Percentiles rank a stretch among this genome's conserved stretches.
These are phyloP conservation scores for Potentilla sterilis DNA, from an alignment of 306 rosid species.

Conservation along the genomic window DNA sequence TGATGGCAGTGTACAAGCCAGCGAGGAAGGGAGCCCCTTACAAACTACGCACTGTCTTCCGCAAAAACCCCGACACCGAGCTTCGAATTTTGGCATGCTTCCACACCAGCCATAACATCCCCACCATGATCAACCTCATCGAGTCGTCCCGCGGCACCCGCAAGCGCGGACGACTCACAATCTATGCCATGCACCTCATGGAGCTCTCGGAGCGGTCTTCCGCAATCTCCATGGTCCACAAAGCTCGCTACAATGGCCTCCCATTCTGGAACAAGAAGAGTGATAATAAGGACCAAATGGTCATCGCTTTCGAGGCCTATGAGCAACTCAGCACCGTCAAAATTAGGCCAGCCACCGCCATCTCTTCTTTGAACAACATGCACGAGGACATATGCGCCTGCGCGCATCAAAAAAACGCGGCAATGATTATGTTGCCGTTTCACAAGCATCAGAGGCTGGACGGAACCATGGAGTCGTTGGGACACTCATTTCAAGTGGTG, in stretches of 20 bases:
- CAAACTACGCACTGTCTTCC: constrained; percentile 50
- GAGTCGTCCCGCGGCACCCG: constrained; percentile 61
- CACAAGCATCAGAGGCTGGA: constrained; percentile 61
- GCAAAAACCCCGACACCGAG: constrained; percentile 43
- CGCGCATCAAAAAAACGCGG: constrained; percentile 57
- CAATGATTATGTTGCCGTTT: constrained; percentile 58
- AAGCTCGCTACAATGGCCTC: constrained; percentile 61
- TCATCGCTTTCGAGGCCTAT: constrained; percentile 65
- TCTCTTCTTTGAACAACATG: constrained; percentile 49
- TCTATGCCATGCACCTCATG: constrained; percentile 79
- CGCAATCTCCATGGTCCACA: constrained; percentile 74
- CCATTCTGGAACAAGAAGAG: constrained; percentile 67
- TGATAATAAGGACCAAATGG: constrained; percentile 41
- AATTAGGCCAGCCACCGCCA: constrained; percentile 68
- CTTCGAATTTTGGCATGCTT: constrained; percentile 62
- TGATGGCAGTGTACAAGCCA: constrained; percentile 60
- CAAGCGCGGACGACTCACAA: constrained; percentile 51
- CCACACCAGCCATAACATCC: constrained; percentile 64
- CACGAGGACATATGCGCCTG: constrained; percentile 67
- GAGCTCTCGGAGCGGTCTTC: constrained; percentile 76
- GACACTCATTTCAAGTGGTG: constrained; percentile 34
- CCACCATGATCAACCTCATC: constrained; percentile 51
- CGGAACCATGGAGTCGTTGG: constrained; percentile 60
- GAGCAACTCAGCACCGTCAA: constrained; percentile 49
- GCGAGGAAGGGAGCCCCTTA: constrained; percentile 66